Evolutionary conservation across 2,329 filamentous ascomycete genomes (phyloP).

Genomic region (Colletotrichum noveboracense): DNA sequence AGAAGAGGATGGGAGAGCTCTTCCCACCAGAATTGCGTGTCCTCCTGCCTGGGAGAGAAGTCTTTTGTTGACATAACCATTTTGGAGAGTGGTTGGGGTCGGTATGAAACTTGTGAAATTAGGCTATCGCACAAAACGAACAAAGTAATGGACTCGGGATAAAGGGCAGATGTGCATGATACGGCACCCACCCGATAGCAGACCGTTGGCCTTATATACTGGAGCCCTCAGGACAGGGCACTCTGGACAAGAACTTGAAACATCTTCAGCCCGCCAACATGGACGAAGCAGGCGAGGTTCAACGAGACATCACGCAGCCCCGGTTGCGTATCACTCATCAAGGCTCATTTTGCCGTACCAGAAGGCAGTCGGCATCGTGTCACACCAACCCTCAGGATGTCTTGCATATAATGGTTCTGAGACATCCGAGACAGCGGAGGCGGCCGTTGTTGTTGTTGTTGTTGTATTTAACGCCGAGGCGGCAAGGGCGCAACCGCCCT

Average conservation of each 20-base stretch:
- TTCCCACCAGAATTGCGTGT: background rate
- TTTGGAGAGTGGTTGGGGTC: background rate
- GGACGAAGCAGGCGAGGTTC: background rate
- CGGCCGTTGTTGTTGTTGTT: too few species aligned
- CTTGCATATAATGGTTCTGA: background rate
- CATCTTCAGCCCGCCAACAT: too few species aligned
- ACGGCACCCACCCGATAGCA: background rate
- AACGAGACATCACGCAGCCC: background rate
- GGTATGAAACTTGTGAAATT: background rate
- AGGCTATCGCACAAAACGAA: background rate
- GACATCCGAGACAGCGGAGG: background rate
- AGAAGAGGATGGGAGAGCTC: slow-evolving; percentile 6
- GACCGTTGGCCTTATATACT: background rate
- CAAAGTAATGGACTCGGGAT: background rate
- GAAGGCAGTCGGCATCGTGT: too few species aligned
- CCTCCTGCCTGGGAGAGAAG: background rate
- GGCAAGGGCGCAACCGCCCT: too few species aligned
- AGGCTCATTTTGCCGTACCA: background rate
- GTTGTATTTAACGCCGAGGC: too few species aligned
- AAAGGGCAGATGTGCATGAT: background rate
- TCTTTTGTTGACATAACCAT: slow-evolving; percentile 1
- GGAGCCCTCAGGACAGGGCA: background rate
- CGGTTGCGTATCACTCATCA: background rate
- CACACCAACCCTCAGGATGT: background rate
- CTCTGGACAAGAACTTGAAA: background rate